Evolutionary conservation across 2,329 filamentous ascomycete genomes (phyloP).

Genomic region (Sarocladium kiliense): DNA sequence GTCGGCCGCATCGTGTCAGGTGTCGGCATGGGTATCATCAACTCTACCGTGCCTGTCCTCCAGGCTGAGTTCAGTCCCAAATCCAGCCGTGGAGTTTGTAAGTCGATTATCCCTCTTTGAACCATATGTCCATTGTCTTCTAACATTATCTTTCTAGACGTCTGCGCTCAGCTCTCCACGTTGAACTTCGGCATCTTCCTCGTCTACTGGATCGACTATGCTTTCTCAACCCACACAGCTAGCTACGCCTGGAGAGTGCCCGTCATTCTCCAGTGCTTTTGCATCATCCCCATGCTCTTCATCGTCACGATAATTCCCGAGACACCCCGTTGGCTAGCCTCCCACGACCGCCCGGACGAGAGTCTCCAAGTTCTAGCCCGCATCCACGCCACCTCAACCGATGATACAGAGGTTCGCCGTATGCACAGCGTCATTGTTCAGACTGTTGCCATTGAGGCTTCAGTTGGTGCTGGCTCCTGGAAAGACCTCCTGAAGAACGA

Average conservation of each 20-base stretch:
- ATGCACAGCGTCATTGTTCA: constrained; percentile 26
- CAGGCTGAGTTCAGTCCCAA: constrained; percentile 5
- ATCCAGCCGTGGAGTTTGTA: constrained; percentile 37
- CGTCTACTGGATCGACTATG: constrained; percentile 35
- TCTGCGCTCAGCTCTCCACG: constrained; percentile 26
- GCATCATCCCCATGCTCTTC: constrained; percentile 24
- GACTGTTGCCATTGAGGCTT: constrained; percentile 25
- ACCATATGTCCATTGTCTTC: too few relatives aligned
- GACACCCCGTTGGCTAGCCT: constrained; percentile 26
- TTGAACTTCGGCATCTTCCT: constrained; percentile 26
- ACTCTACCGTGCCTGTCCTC: constrained; percentile 6
- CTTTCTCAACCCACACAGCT: constrained; percentile 28
- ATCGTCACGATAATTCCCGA: constrained; percentile 26
- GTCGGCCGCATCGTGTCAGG: constrained; percentile 16
- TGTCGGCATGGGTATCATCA: constrained; percentile 11
- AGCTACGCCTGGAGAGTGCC: constrained; percentile 37
- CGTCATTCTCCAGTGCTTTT: constrained; percentile 40
- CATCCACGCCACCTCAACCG: constrained; percentile 10
- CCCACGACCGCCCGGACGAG: constrained; percentile 22
- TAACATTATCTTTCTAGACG: constrained; percentile 21
- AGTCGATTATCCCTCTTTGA: constrained; percentile 30
- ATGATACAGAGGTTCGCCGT: constrained; percentile 16
- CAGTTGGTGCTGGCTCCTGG: constrained; percentile 23
- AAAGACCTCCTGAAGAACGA: constrained; percentile 25
- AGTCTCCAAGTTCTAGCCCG: constrained; percentile 16